These are phyloP conservation scores for Calonectria honghensis DNA, from an alignment of 2,329 filamentous ascomycete species.

Conservation along the genomic window DNA sequence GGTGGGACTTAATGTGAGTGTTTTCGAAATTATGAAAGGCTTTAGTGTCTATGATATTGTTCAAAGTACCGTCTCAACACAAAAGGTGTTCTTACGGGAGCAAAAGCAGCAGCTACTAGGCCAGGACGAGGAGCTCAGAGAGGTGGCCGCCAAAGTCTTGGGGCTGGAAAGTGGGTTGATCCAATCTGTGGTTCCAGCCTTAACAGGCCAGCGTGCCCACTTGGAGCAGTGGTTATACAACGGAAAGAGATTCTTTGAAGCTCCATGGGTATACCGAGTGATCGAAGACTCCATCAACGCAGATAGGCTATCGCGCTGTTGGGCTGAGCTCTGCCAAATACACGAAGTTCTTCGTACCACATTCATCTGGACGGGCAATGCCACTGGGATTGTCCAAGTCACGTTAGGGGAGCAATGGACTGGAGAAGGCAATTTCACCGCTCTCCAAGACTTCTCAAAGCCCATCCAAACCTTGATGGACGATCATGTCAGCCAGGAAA, in stretches of 20 bases:
- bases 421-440: neutral
- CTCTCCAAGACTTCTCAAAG: neutral
- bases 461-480: conserved; percentile 1
- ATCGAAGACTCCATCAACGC: neutral
- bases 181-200: neutral
- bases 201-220: neutral
- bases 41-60: conserved; percentile 1
- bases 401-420: neutral
- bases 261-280: conserved; percentile 13
- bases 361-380: neutral
- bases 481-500: neutral
- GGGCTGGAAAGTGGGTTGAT: neutral
- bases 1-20: neutral
- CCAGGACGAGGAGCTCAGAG: neutral
- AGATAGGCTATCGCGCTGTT: neutral
- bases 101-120: neutral
- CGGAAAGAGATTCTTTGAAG: conserved; percentile 15
- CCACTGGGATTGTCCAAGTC: neutral
- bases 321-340: conserved; percentile 1
- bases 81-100: no score
- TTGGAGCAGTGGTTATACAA: conserved; percentile 13
- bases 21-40: conserved; percentile 11
- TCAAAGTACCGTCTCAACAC: neutral
- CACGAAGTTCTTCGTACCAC: conserved; percentile 9
- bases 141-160: neutral